These are phyloP conservation scores for Scopulariopsis brevicaulis DNA, from an alignment of 2,329 filamentous ascomycete genomes.

Conservation along the genomic window DNA sequence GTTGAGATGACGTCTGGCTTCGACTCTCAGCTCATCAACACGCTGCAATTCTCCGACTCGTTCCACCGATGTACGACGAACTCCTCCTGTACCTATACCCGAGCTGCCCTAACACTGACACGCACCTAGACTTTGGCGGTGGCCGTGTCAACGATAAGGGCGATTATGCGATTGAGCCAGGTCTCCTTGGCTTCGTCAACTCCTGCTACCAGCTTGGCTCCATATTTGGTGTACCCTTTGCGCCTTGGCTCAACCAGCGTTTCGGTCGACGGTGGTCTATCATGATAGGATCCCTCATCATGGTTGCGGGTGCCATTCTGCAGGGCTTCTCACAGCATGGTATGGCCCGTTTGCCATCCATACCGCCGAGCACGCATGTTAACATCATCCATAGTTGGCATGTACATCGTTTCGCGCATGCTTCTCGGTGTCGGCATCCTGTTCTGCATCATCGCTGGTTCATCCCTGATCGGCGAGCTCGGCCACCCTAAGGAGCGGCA, in stretches of 20 bases:
- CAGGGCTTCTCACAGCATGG: conserved; percentile 38
- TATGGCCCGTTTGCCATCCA: conserved; percentile 4
- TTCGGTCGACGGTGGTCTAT: conserved; percentile 41
- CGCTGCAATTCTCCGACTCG: conserved; percentile 23
- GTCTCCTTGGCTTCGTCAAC: conserved; percentile 33
- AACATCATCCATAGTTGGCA: conserved; percentile 18
- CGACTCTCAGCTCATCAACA: conserved; percentile 33
- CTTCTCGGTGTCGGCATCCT: conserved; percentile 50
- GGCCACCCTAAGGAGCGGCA: conserved; percentile 49
- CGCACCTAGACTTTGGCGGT: not conserved
- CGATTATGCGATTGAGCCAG: conserved; percentile 15
- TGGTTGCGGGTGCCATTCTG: conserved; percentile 41
- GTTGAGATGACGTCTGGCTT: conserved; percentile 47
- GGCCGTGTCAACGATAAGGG: conserved; percentile 5
- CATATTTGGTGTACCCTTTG: conserved; percentile 39
- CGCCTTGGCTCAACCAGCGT: conserved; percentile 36
- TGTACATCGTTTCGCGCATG: conserved; percentile 49
- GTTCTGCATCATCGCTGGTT: conserved; percentile 46
- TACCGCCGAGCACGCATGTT: not conserved
- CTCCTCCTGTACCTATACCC: not conserved
- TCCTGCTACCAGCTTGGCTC: conserved; percentile 45
- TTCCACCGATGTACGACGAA: conserved; percentile 22
- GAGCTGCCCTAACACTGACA: not conserved
- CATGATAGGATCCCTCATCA: conserved; percentile 40
- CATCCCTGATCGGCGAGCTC: conserved; percentile 47